Evolutionary conservation across 495 filamentous ascomycete genomes (phyloP).

Genomic region (Aspergillus bertholletiae): DNA sequence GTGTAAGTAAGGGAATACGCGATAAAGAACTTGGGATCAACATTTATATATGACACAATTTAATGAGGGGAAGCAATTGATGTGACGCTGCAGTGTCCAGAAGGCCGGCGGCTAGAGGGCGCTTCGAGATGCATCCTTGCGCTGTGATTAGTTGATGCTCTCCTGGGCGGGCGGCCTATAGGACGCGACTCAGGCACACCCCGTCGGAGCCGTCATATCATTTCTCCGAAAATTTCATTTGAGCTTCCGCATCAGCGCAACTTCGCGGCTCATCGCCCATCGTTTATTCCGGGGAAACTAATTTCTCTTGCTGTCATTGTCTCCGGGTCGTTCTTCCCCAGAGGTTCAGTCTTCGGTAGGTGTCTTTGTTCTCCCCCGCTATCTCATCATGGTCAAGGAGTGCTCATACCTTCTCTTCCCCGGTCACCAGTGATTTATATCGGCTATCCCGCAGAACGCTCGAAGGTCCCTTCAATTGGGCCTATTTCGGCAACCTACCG

Average conservation of each 20-base stretch:
- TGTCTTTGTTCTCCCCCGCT: background rate
- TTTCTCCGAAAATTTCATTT: constrained; percentile 48
- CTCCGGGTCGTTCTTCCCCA: background rate
- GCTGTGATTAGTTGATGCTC: constrained; percentile 9
- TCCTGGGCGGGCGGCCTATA: constrained; percentile 1
- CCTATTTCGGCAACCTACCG: constrained; percentile 17
- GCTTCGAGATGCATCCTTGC: constrained; percentile 15
- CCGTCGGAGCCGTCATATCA: constrained; percentile 10
- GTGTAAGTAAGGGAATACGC: constrained; percentile 1
- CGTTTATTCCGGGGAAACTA: no score
- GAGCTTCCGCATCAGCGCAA: constrained; percentile 20
- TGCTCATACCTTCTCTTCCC: background rate
- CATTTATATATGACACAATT: background rate
- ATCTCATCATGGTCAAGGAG: background rate
- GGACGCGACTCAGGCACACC: no score
- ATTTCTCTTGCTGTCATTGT: background rate
- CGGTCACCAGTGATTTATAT: background rate
- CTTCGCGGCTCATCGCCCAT: no score
- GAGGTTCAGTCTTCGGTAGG: background rate
- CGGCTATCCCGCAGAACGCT: background rate
- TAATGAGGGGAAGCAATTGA: constrained; percentile 6
- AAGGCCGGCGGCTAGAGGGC: constrained; percentile 20
- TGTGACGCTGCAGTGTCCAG: no score
- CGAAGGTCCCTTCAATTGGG: constrained; percentile 15
- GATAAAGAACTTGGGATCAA: background rate